Base-by-base conservation (phyloP, 2,329 filamentous ascomycete genomes). In the Cytospora piceicola region DNA sequence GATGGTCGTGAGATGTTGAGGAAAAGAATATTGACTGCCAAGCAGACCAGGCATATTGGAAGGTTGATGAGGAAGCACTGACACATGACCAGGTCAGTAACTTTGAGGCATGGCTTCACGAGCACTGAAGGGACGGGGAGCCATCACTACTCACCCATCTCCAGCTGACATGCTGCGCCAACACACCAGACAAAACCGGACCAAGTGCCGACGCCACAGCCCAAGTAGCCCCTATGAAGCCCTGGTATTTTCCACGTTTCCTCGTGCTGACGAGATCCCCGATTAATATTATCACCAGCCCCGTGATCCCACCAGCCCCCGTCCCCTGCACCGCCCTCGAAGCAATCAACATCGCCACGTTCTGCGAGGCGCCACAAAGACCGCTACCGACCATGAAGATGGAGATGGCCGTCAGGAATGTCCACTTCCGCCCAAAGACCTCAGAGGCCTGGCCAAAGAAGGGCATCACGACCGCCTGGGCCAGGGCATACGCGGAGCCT, bases 391-490 rank as follows among this genome's bases (percentile, higher is more conserved):
- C n/a, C 63, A 54, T 65, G 30, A 65, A 65, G 5, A 65, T 14
- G 0, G 58, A 24, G 11, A 65, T 65, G 39, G 58, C 63, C 8
- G 63, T n/a, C 27, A 63, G 34, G 12, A 65, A 65, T 1, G 63
- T 54, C 63, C 63, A 65, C 46, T 65, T 65, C 1, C 63, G 6
- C 17, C 63, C 63, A 15, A 65, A 54, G 1, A 62, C 63, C 58
- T 65, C 63, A 36, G 63, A 65, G 17, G 53, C 58, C 58, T 65
- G 63, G 12, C 63, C 63, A 2, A 65, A 65, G 5, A 65, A 52
- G 22, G 63, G 63, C 58, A 65, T 56, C 52, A 65, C 63, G 17
- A 65, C 63, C 12, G 63, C 63, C 58, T 65, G 63, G 34, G 63
- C 60, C 2, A 65, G 46, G 1, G 63, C 63, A 15, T 61, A 65